Base-by-base conservation (phyloP, 768 basidiomycete species). In the Tubosaeta brunneosetosa region DNA sequence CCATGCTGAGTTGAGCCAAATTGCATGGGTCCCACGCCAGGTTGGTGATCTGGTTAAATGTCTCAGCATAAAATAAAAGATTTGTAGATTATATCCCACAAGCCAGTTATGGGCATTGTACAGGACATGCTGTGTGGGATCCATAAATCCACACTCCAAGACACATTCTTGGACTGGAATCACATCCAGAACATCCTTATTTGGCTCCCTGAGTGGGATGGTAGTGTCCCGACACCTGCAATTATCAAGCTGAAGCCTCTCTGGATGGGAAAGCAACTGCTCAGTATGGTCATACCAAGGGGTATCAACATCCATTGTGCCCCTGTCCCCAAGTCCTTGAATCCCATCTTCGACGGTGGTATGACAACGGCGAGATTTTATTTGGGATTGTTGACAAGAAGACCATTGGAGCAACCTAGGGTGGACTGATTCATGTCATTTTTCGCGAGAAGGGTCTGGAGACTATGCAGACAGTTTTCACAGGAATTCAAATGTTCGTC, bases 51-150 rank as follows among this genome's bases (percentile, higher is more conserved):
- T 13, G 19, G 6, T 8, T 22, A 14, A 0, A 22, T 49, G 6
- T 8, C 19, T 16, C 66, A 16, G 41, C 9, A 32, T 6, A 13
- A 9, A 49, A 55, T 49, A 44, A 47, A 47, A 32, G 3, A 12
- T 38, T 41, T 27, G 36, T 27, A 99, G 92, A 99, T 99, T 63
- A 93, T 99, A 58, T 98, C 95, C 97, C 97, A 98, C 76, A 97
- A 97, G 72, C 95, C 95, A 16, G 94, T 97, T 62, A 99, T 99
- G 95, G 97, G 93, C 55, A 98, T 99, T 61, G 95, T 99, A 31
- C 97, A 99, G 69, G 97, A 99, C 66, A 98, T 97, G 1, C 84
- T 99, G 1, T 97, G 94, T 65, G 97, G 97, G 64, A 86, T 98
- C 49, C 87, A 95, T 51, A 98, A 98, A 71, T 93, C 98, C 67